Evolutionary conservation across 1,284 basidiomycete species (phyloP).

Genomic region (Malassezia nana): DNA sequence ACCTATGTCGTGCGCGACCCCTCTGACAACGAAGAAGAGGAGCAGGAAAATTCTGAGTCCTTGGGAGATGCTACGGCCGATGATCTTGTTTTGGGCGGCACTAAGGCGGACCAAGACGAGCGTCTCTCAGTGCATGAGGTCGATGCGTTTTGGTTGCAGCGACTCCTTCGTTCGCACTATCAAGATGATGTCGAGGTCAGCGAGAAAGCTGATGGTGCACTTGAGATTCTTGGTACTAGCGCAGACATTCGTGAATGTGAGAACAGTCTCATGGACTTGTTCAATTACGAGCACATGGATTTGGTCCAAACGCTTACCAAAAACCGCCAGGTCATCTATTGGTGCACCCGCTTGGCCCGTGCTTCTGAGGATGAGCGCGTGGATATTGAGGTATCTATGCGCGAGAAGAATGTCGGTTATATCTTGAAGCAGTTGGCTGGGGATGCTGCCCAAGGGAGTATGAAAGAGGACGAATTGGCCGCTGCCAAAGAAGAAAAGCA

Average conservation of each 20-base stretch:
- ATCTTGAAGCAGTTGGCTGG: constrained; percentile 68
- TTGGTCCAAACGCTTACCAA: constrained; percentile 83
- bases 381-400: constrained; percentile 94
- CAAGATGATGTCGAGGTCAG: constrained; percentile 87
- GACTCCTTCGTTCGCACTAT: constrained; percentile 79
- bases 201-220: constrained; percentile 75
- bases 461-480: constrained; percentile 63
- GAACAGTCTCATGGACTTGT: constrained; percentile 92
- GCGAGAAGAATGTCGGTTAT: constrained; percentile 92
- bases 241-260: constrained; percentile 89
- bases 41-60: constrained; percentile 52
- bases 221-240: constrained; percentile 71
- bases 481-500: constrained; percentile 45
- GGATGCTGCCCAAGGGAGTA: constrained; percentile 17
- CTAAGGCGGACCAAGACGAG: constrained; percentile 50
- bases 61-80: constrained; percentile 63
- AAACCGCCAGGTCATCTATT: constrained; percentile 90
- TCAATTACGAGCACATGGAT: constrained; percentile 83
- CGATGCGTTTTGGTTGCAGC: constrained; percentile 97
- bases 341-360: constrained; percentile 92
- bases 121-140: constrained; percentile 77
- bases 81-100: constrained; percentile 50
- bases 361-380: constrained; percentile 73
- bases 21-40: constrained; percentile 61
- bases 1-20: constrained; percentile 62